Conservation (phyloP, 2,329 filamentous ascomycete species). For the Colletotrichum filicis region DNA sequence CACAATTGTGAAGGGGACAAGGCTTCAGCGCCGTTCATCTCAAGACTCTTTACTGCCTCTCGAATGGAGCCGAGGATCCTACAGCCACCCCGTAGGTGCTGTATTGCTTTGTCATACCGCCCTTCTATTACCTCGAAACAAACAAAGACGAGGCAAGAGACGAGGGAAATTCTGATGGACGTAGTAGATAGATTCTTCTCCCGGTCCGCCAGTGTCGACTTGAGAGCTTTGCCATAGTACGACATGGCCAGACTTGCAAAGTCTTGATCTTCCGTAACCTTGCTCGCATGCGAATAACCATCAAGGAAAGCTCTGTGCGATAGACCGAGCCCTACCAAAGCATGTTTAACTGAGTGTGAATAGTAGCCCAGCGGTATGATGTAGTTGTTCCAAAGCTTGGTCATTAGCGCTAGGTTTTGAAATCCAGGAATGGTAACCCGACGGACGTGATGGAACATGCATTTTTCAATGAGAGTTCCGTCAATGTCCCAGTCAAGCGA, state of each 20-base stretch:
- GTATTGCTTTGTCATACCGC: constrained; percentile 37
- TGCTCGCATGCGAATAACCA: neutral
- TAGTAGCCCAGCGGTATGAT: constrained; percentile 18
- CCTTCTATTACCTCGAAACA: constrained; percentile 39
- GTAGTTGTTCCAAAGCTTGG: constrained; percentile 13
- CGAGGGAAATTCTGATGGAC: neutral
- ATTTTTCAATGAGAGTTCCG: neutral
- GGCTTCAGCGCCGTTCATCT: neutral
- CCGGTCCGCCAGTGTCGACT: neutral
- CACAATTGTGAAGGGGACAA: neutral
- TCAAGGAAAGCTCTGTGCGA: constrained; percentile 8
- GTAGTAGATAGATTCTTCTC: neutral
- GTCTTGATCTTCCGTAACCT: neutral
- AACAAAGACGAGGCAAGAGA: constrained; percentile 39
- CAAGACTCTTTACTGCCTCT: neutral
- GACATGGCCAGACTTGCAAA: neutral
- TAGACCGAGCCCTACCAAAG: neutral
- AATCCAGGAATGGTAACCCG: constrained; percentile 1
- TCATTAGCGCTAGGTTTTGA: neutral
- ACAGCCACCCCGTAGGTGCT: constrained; percentile 37
- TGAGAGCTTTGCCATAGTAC: neutral
- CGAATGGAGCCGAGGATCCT: neutral
- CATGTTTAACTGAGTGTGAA: neutral
- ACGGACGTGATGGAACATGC: constrained; percentile 20
- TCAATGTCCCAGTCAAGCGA: neutral